Conservation (phyloP, 345 rosid genomes). For the Pseudoturritis turrita region DNA sequence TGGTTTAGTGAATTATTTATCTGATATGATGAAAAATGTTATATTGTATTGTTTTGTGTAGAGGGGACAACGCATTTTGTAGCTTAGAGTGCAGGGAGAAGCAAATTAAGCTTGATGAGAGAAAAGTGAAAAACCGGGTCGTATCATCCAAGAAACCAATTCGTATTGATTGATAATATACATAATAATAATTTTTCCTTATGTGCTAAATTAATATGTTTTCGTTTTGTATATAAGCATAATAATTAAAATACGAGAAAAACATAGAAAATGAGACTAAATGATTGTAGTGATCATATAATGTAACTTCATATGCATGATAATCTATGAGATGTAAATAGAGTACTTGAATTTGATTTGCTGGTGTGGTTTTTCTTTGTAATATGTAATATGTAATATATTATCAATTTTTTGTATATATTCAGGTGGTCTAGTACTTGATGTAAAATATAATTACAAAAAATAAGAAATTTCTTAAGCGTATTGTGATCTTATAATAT, state of each 20-base stretch:
- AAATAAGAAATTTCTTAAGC: not conserved
- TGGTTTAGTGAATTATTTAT: not conserved
- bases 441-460: not conserved
- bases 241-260: not conserved
- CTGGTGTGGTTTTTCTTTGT: conserved; percentile 1
- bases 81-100: conserved; percentile 80
- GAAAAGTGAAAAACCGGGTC: conserved; percentile 33
- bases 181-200: not conserved
- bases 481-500: not conserved
- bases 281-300: conserved; percentile 7
- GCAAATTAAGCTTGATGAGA: conserved; percentile 66
- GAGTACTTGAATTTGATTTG: not conserved
- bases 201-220: not conserved
- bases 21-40: not conserved
- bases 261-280: not conserved
- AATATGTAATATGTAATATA: not conserved
- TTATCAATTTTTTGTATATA: not conserved
- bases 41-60: not conserved
- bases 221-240: not conserved
- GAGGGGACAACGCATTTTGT: conserved; percentile 95
- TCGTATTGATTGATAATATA: not conserved
- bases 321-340: not conserved
- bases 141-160: conserved; percentile 8
- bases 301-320: not conserved
- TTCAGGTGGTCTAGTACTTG: conserved; percentile 17